Evolutionary conservation across 139 green algal genomes (phyloP).

Genomic region (Tetraselmis chui): DNA sequence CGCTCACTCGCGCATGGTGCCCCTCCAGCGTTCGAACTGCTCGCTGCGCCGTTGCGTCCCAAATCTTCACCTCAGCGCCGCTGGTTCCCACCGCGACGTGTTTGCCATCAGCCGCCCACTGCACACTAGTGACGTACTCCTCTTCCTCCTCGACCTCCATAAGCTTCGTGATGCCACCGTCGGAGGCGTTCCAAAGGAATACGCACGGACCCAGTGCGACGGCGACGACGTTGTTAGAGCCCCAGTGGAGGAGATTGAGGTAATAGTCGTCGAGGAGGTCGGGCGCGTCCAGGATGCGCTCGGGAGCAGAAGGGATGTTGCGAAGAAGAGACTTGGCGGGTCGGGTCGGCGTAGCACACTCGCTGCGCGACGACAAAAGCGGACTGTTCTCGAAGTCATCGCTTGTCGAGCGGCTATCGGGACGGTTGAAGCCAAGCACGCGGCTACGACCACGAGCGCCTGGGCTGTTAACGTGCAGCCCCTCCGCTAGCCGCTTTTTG

Average conservation of each 20-base stretch:
- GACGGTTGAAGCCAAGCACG: not conserved
- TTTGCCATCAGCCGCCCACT: conserved; percentile 44
- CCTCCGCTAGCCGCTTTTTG: not conserved
- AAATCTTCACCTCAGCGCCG: conserved; percentile 43
- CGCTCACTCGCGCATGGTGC: conserved; percentile 39
- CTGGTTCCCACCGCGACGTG: conserved; percentile 49
- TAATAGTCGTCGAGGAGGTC: conserved; percentile 63
- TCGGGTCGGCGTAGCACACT: conserved; percentile 15
- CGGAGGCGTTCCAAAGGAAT: conserved; percentile 49
- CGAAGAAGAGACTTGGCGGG: conserved; percentile 5
- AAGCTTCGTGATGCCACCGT: conserved; percentile 43
- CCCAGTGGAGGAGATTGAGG: conserved; percentile 58
- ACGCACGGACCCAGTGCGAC: conserved; percentile 12
- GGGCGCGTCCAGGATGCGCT: conserved; percentile 53
- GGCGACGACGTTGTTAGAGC: conserved; percentile 24
- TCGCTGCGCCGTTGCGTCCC: conserved; percentile 31
- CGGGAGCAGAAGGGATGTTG: conserved; percentile 28
- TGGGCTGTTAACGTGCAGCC: not conserved
- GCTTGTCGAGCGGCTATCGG: not conserved
- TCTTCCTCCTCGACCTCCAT: conserved; percentile 20
- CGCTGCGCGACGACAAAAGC: conserved; percentile 4
- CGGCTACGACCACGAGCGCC: no score
- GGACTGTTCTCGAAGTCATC: conserved; percentile 58
- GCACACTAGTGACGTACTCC: conserved; percentile 40
- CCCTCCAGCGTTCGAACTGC: conserved; percentile 31